Evolutionary conservation across 2,329 filamentous ascomycete species (phyloP), one percentile per base, ranked within the genome.

Genomic region (Myriosclerotinia scirpicola): DNA sequence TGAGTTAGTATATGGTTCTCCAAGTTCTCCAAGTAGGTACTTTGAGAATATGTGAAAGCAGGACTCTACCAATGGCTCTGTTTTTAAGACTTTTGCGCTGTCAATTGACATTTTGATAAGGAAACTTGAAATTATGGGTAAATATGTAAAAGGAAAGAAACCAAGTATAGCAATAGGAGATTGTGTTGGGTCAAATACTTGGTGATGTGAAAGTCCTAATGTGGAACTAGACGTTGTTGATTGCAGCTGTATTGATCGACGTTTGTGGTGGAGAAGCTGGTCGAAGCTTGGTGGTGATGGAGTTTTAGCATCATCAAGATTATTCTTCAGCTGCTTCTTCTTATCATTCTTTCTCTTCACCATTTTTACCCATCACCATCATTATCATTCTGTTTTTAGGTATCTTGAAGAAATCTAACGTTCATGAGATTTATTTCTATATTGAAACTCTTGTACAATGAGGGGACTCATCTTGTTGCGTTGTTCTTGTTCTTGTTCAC

Each of bases 21-120:
- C 36, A 14, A 42, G 34, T 17, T 6, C 36, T 56, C 22, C 46
- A 26, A 11, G 4, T 40, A 40, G 9, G 2, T 11, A 38, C 36
- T 26, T 14, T 7, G 8, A 26, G 12, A 20, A 17, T 20, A 36
- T 26, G 4, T 34, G 15, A 26, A 17, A 3, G 22, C 9, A 46
- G 54, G 62, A 30, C 46, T 30, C 11, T 53, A 66, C 64, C 44
- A 66, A 40, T 44, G 64, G 56, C 50, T 62, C 64, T 30, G 26
- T 66, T 53, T 62, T 48, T 5, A 66, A 36, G 22, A 66, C 50
- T 54, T 66, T 66, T 36, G 54, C 44, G 20, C 20, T 46, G 7
- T 60, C 26, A 44, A 54, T 38, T 48, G 64, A 66, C 64, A 66
- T 66, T 17, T 54, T 65, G 15, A 36, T 12, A 15, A 17, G 0